Percentiles rank a stretch among this genome's conserved stretches.
Conservation (phyloP, 495 filamentous ascomycete genomes). For the Lasiosphaeria ovina region DNA sequence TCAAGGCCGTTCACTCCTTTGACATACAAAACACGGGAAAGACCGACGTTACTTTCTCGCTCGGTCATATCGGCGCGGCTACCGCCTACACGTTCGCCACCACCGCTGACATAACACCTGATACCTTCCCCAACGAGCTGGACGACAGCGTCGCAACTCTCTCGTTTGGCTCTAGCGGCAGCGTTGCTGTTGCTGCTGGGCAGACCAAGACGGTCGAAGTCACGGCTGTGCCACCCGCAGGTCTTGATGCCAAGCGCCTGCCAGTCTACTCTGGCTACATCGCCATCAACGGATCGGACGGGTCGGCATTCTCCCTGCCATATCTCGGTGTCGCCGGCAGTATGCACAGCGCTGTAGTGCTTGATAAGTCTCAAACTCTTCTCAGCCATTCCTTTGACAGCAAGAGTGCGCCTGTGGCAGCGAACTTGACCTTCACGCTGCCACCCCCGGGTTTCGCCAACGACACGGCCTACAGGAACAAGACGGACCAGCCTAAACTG, state of each 20-base stretch:
- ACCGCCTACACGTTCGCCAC: conserved; percentile 44
- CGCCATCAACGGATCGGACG: conserved; percentile 48
- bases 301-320: conserved; percentile 46
- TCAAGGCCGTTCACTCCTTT: conserved; percentile 47
- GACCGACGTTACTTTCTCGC: conserved; percentile 44
- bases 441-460: conserved; percentile 34
- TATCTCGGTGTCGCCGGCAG: conserved; percentile 52
- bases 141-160: conserved; percentile 36
- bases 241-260: conserved; percentile 40
- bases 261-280: conserved; percentile 56
- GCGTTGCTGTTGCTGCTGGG: conserved; percentile 38
- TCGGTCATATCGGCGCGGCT: conserved; percentile 43
- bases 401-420: conserved; percentile 28
- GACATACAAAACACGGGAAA: conserved; percentile 52
- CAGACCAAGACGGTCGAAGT: conserved; percentile 40
- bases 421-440: conserved; percentile 41
- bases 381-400: conserved; percentile 36
- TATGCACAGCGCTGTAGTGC: conserved; percentile 38
- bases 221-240: conserved; percentile 39
- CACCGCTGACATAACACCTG: conserved; percentile 28
- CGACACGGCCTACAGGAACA: conserved; percentile 33
- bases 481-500: conserved; percentile 27
- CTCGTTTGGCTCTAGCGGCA: conserved; percentile 25
- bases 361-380: conserved; percentile 33
- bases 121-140: conserved; percentile 41